Percentiles rank a stretch among this genome's conserved stretches.
These are phyloP conservation scores for Tetradesmus lagerheimii DNA, from an alignment of 139 green algal species.

Conservation along the genomic window DNA sequence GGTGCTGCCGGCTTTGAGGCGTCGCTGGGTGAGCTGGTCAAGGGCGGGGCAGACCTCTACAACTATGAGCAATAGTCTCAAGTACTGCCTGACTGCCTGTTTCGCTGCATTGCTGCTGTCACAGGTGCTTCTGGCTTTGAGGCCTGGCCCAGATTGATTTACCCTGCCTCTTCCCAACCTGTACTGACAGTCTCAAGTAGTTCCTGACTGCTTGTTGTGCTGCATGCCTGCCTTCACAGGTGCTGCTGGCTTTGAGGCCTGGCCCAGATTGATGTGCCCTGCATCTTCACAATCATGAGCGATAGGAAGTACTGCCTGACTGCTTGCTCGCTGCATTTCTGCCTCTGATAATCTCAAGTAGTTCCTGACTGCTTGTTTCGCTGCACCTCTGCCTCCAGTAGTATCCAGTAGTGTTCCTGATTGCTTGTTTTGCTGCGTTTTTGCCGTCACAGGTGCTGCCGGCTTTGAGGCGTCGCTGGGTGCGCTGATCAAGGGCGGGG, in stretches of 20 bases:
- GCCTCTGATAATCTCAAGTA: too few relatives aligned
- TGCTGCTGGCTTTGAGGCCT: slow-evolving; percentile 20
- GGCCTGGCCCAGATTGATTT: too few relatives aligned
- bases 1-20: slow-evolving; percentile 39
- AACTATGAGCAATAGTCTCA: too few relatives aligned
- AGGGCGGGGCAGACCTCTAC: background rate
- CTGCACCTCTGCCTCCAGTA: background rate
- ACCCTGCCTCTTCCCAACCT: too few relatives aligned
- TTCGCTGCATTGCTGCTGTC: too few relatives aligned
- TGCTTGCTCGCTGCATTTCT: too few relatives aligned
- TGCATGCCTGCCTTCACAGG: background rate
- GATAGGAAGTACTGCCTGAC: too few relatives aligned
- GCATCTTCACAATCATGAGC: too few relatives aligned
- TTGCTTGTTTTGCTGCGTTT: background rate
- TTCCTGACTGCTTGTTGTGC: too few relatives aligned
- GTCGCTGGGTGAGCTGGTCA: background rate
- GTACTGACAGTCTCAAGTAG: too few relatives aligned
- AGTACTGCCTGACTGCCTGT: too few relatives aligned
- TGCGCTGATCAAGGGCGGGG: background rate
- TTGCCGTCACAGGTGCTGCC: background rate
- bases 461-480: slow-evolving; percentile 26
- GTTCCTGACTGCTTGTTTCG: background rate
- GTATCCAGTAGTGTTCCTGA: background rate
- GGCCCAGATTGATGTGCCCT: background rate
- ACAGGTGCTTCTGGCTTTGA: too few relatives aligned